Conservation (phyloP, 805 yeast genomes). For the Ogataea dorogensis region DNA sequence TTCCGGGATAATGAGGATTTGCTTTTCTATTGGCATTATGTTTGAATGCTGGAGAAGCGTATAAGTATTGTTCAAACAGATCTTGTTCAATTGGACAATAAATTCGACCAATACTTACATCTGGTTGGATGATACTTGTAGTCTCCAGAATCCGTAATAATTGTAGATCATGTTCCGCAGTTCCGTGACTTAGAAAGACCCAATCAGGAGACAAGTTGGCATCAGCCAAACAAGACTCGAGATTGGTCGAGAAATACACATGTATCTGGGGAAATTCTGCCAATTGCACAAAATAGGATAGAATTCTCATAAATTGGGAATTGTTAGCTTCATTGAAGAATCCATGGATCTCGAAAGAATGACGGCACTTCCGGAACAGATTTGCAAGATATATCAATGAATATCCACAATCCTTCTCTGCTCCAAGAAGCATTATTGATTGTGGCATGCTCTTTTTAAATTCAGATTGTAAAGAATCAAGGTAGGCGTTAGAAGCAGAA, state of each 20-base stretch:
- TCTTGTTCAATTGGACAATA: constrained; percentile 9
- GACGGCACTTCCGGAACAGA: constrained; percentile 13
- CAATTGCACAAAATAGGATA: constrained; percentile 20
- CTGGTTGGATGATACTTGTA: constrained; percentile 23
- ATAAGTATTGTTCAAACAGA: constrained; percentile 16
- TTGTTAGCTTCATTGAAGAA: constrained; percentile 10
- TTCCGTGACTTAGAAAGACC: constrained; percentile 22
- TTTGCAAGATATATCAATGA: constrained; percentile 22
- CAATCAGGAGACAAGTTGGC: constrained; percentile 14
- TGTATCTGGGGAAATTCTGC: constrained; percentile 20
- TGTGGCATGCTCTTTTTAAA: constrained; percentile 14
- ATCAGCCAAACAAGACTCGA: constrained; percentile 3
- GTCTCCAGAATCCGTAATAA: constrained; percentile 24
- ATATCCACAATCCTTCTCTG: constrained; percentile 25
- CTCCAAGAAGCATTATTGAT: constrained; percentile 17
- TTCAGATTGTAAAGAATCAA: constrained; percentile 6
- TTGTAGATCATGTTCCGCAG: constrained; percentile 12
- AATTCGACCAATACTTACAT: constrained; percentile 16
- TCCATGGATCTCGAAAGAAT: constrained; percentile 18
- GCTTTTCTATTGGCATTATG: constrained; percentile 7
- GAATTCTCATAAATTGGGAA: constrained; percentile 8
- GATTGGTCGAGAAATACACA: constrained; percentile 6
- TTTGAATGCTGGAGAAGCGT: constrained; percentile 23
- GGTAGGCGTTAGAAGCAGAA: constrained; percentile 3
- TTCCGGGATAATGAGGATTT: constrained; percentile 15